A percentile compares a stretch with the other conserved stretches of the same genome.
Evolutionary conservation across 306 rosid species (phyloP).

Genomic region (Dalbergia cochinchinensis): DNA sequence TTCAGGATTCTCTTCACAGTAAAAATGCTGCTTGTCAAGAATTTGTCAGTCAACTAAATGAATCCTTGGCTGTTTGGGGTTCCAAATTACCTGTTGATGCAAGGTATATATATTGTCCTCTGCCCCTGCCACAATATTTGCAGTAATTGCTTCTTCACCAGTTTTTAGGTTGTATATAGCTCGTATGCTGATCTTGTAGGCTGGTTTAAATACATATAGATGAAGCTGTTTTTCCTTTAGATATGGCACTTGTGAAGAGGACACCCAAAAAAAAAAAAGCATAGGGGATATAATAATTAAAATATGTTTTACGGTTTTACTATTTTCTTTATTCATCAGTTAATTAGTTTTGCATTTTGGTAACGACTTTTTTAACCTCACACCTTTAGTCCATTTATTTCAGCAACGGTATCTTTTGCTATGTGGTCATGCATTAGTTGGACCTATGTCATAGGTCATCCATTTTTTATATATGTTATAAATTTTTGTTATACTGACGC

Average conservation of each 20-base stretch:
- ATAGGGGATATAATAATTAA: not conserved
- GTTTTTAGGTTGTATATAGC: constrained; percentile 15
- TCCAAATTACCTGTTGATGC: constrained; percentile 75
- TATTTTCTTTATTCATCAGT: constrained; percentile 27
- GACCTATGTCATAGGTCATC: constrained; percentile 1
- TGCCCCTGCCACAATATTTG: not conserved
- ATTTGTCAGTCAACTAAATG: constrained; percentile 75
- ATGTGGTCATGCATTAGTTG: constrained; percentile 6
- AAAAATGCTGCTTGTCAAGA: constrained; percentile 73
- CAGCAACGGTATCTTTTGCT: constrained; percentile 28
- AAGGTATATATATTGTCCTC: constrained; percentile 65
- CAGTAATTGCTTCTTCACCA: constrained; percentile 41
- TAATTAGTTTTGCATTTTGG: constrained; percentile 23
- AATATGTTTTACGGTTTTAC: not conserved
- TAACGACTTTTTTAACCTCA: constrained; percentile 20
- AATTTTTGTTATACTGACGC: constrained; percentile 34
- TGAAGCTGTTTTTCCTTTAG: not conserved
- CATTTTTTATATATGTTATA: not conserved
- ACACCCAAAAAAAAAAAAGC: not conserved
- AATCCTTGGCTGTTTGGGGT: constrained; percentile 89
- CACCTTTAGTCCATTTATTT: constrained; percentile 1
- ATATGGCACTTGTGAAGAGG: not conserved
- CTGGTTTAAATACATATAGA: constrained; percentile 4
- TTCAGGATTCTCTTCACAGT: constrained; percentile 83
- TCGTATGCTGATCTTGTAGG: constrained; percentile 24